phyloP scores from a whole-genome alignment of 2,329 filamentous ascomycete genomes.

The Clonostachys solani region DNA sequence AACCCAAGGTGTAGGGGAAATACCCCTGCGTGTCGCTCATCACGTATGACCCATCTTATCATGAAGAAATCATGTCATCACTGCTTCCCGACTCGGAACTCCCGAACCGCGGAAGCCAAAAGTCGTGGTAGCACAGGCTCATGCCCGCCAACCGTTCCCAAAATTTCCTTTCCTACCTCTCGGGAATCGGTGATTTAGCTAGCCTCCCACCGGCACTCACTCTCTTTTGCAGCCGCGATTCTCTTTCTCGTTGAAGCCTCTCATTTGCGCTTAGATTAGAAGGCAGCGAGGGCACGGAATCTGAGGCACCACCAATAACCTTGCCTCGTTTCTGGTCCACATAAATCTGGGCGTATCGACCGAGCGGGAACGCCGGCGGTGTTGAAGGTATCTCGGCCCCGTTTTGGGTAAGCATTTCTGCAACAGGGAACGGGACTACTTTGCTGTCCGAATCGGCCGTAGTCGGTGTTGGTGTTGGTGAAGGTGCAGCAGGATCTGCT shows the following conservation, averaged over 20 bases:
- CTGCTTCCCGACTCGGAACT: constrained; percentile 10
- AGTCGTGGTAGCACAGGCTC: constrained; percentile 27
- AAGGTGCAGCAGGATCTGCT: constrained; percentile 82
- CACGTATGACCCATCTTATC: not conserved
- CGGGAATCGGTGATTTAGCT: constrained; percentile 59
- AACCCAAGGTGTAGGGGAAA: too few relatives aligned
- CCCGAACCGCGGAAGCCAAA: constrained; percentile 18
- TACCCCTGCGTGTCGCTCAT: not conserved
- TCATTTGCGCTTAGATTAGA: constrained; percentile 35
- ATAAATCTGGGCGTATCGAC: constrained; percentile 75
- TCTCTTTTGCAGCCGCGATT: constrained; percentile 70
- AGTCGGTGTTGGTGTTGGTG: constrained; percentile 36
- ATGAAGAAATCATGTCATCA: constrained; percentile 7
- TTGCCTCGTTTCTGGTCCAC: constrained; percentile 70
- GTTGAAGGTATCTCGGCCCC: constrained; percentile 79
- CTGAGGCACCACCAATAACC: constrained; percentile 38
- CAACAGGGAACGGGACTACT: constrained; percentile 74
- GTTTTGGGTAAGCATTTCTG: constrained; percentile 89
- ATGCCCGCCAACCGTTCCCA: constrained; percentile 32
- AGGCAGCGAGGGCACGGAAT: constrained; percentile 61
- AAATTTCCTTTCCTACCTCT: constrained; percentile 46
- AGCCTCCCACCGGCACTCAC: constrained; percentile 74
- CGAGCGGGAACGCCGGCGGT: constrained; percentile 79
- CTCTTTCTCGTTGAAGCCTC: constrained; percentile 56
- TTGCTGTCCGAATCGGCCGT: constrained; percentile 39